Conservation (phyloP, 2,329 filamentous ascomycete species). For the Calycina marina region DNA sequence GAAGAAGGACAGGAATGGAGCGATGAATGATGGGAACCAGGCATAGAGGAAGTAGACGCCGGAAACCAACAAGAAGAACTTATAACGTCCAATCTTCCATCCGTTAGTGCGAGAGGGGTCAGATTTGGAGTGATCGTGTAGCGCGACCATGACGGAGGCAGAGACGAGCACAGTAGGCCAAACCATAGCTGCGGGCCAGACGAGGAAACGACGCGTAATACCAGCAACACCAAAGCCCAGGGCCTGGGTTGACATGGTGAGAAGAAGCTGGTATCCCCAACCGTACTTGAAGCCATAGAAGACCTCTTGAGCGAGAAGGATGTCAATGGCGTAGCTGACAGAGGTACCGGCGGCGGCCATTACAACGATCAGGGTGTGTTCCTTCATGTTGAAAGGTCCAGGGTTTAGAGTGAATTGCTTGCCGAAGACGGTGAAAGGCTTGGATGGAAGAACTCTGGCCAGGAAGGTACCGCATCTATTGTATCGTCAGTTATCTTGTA, state of each 20-base stretch:
- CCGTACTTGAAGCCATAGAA: conserved; percentile 59
- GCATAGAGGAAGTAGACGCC: conserved; percentile 32
- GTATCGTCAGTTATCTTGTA: no score
- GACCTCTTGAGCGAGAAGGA: conserved; percentile 53
- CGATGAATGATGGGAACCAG: conserved; percentile 34
- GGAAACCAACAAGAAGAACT: conserved; percentile 22
- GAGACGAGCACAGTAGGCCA: conserved; percentile 43
- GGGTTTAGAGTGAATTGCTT: conserved; percentile 33
- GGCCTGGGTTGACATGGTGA: conserved; percentile 45
- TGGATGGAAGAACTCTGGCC: conserved; percentile 6
- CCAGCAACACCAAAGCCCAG: conserved; percentile 52
- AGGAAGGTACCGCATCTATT: no score
- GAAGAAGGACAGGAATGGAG: conserved; percentile 41
- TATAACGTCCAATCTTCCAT: conserved; percentile 30
- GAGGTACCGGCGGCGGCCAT: conserved; percentile 25
- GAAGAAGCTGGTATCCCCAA: conserved; percentile 43
- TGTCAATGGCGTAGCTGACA: conserved; percentile 55
- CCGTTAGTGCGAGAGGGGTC: conserved; percentile 37
- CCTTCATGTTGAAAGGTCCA: conserved; percentile 55
- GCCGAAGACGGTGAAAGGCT: conserved; percentile 24
- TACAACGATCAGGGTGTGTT: conserved; percentile 52
- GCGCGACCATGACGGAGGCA: conserved; percentile 28
- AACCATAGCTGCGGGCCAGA: conserved; percentile 46
- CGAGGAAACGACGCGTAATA: conserved; percentile 41
- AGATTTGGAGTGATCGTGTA: conserved; percentile 42